Percentiles rank a stretch among this genome's conserved stretches.
Conservation (phyloP, 768 basidiomycete species). For the Russula lepida region DNA sequence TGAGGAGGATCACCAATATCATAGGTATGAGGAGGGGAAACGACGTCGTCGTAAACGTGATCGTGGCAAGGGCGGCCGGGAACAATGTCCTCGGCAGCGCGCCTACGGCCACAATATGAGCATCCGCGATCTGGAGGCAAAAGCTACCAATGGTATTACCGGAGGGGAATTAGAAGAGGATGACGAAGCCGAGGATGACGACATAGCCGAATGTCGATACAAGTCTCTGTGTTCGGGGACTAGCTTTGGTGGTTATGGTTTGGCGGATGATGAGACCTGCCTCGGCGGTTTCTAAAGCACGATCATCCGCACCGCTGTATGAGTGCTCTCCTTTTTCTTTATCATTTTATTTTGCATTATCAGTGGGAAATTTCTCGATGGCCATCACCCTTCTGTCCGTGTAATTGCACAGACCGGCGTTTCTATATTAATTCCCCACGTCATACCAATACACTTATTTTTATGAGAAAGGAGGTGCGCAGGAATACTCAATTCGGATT, state of each 20-base stretch:
- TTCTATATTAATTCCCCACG: background rate
- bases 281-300: constrained; percentile 20
- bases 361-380: background rate
- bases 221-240: constrained; percentile 12
- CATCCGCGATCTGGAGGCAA: constrained; percentile 11
- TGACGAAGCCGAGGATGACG: constrained; percentile 14
- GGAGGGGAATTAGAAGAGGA: constrained; percentile 19
- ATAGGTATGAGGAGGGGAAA: constrained; percentile 20
- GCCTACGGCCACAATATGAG: background rate
- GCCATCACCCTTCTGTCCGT: background rate
- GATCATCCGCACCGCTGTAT: background rate
- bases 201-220: constrained; percentile 14
- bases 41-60: constrained; percentile 18
- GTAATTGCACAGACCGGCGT: constrained; percentile 9
- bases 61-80: constrained; percentile 18
- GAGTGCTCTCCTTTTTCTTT: background rate
- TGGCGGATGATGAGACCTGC: constrained; percentile 19
- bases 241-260: constrained; percentile 15
- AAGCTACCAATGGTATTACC: background rate
- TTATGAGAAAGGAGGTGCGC: background rate
- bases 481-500: no score
- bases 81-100: constrained; percentile 11
- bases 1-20: constrained; percentile 10
- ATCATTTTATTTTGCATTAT: constrained; percentile 10
- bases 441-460: constrained; percentile 15